Evolutionary conservation across 2,329 filamentous ascomycete species (phyloP).

Genomic region (Penicillium nordicum): DNA sequence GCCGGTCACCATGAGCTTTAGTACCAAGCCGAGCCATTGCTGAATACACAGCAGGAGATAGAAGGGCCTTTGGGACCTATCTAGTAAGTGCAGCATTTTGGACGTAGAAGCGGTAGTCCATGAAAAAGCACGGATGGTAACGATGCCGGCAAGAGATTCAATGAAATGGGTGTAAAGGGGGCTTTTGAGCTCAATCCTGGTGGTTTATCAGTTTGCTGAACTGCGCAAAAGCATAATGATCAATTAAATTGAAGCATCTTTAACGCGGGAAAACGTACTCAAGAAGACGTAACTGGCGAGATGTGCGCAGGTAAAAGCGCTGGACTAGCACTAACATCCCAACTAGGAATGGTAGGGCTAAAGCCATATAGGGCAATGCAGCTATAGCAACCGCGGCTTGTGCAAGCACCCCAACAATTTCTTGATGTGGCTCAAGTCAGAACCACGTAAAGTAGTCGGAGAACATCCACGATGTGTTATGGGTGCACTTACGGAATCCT

Average conservation of each 20-base stretch:
- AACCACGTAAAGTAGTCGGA: no score
- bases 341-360: slow-evolving; percentile 7
- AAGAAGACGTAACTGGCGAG: slow-evolving; percentile 18
- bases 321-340: slow-evolving; percentile 14
- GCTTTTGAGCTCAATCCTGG: slow-evolving; percentile 18
- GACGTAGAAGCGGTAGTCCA: no score
- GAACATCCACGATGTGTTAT: no score
- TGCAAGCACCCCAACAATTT: no score
- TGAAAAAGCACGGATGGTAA: slow-evolving; percentile 16
- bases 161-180: slow-evolving; percentile 21
- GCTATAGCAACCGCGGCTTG: no score
- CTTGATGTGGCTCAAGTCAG: no score
- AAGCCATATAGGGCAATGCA: no score
- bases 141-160: slow-evolving; percentile 12
- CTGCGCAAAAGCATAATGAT: not conserved
- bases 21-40: no score
- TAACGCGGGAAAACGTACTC: slow-evolving; percentile 1
- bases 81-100: no score
- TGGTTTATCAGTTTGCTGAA: not conserved
- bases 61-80: no score
- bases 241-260: not conserved
- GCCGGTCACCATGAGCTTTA: slow-evolving; percentile 12
- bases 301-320: slow-evolving; percentile 16
- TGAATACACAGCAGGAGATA: no score
- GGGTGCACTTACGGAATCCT: no score